Conservation (phyloP, 495 filamentous ascomycete genomes). For the Penicillium taxi region DNA sequence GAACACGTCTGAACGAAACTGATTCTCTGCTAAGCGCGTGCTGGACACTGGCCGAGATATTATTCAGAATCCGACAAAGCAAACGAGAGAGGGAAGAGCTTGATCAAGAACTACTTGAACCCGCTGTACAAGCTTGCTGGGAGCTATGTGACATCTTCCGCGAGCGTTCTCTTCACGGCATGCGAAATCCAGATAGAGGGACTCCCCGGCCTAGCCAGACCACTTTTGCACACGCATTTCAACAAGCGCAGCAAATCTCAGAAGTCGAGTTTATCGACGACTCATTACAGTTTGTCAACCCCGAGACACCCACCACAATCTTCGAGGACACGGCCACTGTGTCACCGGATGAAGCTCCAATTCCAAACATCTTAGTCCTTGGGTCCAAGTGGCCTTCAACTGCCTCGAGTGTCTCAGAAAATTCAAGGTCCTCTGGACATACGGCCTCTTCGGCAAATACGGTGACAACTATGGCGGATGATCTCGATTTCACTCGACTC, state of each 20-base stretch:
- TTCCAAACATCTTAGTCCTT: slow-evolving; percentile 80
- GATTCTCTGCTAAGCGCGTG: slow-evolving; percentile 78
- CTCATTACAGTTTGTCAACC: slow-evolving; percentile 39
- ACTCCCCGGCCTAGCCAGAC: slow-evolving; percentile 79
- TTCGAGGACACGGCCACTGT: slow-evolving; percentile 76
- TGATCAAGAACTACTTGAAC: slow-evolving; percentile 77
- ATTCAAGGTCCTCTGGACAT: slow-evolving; percentile 60
- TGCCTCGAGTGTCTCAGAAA: slow-evolving; percentile 61
- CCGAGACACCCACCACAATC: slow-evolving; percentile 86
- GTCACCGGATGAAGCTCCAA: slow-evolving; percentile 66
- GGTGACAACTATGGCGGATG: slow-evolving; percentile 56
- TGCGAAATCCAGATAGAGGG: slow-evolving; percentile 75
- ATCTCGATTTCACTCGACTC: slow-evolving; percentile 63
- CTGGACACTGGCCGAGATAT: slow-evolving; percentile 88
- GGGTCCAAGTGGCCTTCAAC: slow-evolving; percentile 70
- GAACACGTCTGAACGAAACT: slow-evolving; percentile 63
- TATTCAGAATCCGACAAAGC: slow-evolving; percentile 84
- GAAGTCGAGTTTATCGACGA: slow-evolving; percentile 26
- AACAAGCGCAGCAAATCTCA: slow-evolving; percentile 36
- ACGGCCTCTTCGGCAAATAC: slow-evolving; percentile 67
- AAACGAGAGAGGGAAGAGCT: slow-evolving; percentile 61
- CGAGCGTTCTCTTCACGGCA: slow-evolving; percentile 76
- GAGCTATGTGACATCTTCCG: slow-evolving; percentile 90
- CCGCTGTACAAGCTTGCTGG: slow-evolving; percentile 89
- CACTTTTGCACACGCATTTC: slow-evolving; percentile 52